These are phyloP conservation scores for Daldinia caldariorum DNA, from an alignment of 495 filamentous ascomycete species.

Conservation along the genomic window DNA sequence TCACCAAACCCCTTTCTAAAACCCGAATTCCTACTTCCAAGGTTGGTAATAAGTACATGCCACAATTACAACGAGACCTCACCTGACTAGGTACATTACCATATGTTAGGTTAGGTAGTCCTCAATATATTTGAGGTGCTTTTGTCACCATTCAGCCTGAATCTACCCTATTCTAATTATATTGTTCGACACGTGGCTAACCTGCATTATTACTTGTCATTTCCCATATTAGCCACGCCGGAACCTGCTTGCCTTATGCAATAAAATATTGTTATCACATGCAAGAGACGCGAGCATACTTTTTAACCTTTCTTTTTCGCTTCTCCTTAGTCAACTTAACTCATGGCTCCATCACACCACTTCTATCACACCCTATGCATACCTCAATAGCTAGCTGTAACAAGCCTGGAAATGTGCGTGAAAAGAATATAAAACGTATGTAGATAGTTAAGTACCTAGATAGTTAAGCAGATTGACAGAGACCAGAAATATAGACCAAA, in stretches of 20 bases:
- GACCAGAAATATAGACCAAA: background rate
- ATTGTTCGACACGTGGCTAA: constrained; percentile 28
- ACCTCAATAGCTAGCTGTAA: constrained; percentile 22
- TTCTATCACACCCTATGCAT: background rate
- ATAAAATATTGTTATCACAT: background rate
- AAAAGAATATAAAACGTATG: constrained; percentile 16
- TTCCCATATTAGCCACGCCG: constrained; percentile 8
- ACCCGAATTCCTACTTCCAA: background rate
- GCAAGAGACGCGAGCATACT: background rate
- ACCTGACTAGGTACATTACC: too few species aligned
- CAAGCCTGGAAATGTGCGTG: constrained; percentile 31
- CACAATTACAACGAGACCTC: background rate
- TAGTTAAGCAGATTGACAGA: constrained; percentile 5
- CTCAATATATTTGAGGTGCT: too few species aligned
- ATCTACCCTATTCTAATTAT: background rate
- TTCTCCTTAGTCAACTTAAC: constrained; percentile 13
- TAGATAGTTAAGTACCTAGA: constrained; percentile 21
- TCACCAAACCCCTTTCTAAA: background rate
- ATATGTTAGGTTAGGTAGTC: too few species aligned
- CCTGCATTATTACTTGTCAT: constrained; percentile 11
- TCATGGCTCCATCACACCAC: constrained; percentile 3
- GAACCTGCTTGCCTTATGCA: constrained; percentile 1
- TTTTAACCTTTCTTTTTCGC: constrained; percentile 3
- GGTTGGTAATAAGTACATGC: background rate
- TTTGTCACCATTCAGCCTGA: constrained; percentile 39